Evolutionary conservation across 2,329 filamentous ascomycete genomes (phyloP), one percentile per base, ranked within the genome.

Genomic region (Ceratocystiopsis brevicomis): DNA sequence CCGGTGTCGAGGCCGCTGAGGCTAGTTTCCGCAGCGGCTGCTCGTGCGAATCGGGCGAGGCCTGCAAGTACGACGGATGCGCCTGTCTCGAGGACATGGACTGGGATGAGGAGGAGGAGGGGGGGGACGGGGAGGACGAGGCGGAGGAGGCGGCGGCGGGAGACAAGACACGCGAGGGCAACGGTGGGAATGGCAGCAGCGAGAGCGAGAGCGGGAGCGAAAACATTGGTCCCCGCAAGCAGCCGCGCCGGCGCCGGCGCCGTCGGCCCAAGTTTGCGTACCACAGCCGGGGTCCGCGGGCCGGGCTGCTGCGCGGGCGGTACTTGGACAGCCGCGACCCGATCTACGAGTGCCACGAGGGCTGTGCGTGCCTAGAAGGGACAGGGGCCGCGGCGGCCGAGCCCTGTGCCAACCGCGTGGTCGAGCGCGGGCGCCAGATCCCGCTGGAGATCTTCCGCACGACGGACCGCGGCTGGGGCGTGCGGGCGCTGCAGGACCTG

Each of bases 261-360:
- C 56, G 53, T 25, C 57, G 53, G 43, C 61, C 60, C 48, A 54
- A 52, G 14, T 82, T 82, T 48, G 77, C 79, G 0, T 88, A 88
- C 54, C 69, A 76, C 52, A 61, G 64, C 6, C 63, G 63, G 19
- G 74, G 74, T 0, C 51, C 52, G 12, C 68, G 67, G 45, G 63
- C 64, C 1, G 73, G 69, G 0, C 61, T 69, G 16, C 57, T 81
- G 38, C 62, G 71, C 16, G 62, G 63, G 21, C 63, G 63, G 38
- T 61, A 71, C 38, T 61, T 77, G 13, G 51, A 65, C 19, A 73
- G 69, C 21, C 65, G 69, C 36, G 57, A 68, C 33, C 73, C 79
- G 0, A 80, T 92, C 45, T 88, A 87, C 58, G 84, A 92, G 53
- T 92, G 84, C 55, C 84, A 90, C 51, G 62, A 68, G 2, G 71